A percentile compares a stretch with the other conserved stretches of the same genome.
These are phyloP conservation scores for Zalerion maritima DNA, from an alignment of 495 filamentous ascomycete genomes.

Conservation along the genomic window DNA sequence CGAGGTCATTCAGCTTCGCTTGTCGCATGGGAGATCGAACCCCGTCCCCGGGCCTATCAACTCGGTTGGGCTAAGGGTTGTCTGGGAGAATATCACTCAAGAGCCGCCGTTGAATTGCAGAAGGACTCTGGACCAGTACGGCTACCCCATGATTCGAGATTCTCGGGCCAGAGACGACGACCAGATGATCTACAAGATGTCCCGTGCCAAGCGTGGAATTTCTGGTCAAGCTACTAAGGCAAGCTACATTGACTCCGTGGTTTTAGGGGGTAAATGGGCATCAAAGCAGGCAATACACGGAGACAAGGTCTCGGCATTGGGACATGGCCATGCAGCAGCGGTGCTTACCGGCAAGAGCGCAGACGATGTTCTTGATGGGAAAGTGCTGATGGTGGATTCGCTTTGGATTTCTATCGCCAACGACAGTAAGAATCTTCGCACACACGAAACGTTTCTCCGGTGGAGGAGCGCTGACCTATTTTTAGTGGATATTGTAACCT, in stretches of 20 bases:
- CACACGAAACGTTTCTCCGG: neutral
- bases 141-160: conserved; percentile 47
- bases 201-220: conserved; percentile 1
- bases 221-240: neutral
- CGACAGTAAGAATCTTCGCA: conserved; percentile 23
- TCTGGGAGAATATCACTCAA: conserved; percentile 50
- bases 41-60: conserved; percentile 39
- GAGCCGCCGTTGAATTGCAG: conserved; percentile 51
- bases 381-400: conserved; percentile 57
- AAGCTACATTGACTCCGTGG: conserved; percentile 12
- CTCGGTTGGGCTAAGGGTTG: conserved; percentile 43
- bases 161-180: conserved; percentile 50
- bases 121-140: conserved; percentile 51
- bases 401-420: conserved; percentile 56
- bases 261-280: too few relatives aligned
- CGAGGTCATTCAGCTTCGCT: conserved; percentile 38
- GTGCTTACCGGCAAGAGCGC: conserved; percentile 12
- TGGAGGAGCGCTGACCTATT: neutral
- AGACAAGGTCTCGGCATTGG: too few relatives aligned
- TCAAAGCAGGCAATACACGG: too few relatives aligned
- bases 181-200: conserved; percentile 54
- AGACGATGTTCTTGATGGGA: conserved; percentile 36
- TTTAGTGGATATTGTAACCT: conserved; percentile 37
- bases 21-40: conserved; percentile 39
- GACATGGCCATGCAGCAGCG: too few relatives aligned